Evolutionary conservation across 2,329 filamentous ascomycete species (phyloP), one percentile per base, ranked within the genome.

Genomic region (Aspergillus pseudoviridinutans): DNA sequence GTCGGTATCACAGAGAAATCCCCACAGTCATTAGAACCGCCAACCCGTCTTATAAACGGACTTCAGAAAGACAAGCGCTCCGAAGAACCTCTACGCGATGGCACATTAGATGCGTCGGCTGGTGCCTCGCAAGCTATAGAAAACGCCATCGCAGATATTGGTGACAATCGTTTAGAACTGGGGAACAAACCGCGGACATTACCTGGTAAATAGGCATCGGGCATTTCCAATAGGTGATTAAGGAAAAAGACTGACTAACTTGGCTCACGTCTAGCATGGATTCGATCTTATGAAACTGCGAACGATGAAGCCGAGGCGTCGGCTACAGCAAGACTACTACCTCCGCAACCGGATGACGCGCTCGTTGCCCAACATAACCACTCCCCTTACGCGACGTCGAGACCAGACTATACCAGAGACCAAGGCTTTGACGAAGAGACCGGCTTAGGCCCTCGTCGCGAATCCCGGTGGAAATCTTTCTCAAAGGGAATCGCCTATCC

Each of bases 391-490:
- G 59, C 65, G 27, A 68, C 66, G 25, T 66, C 67, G 17, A 65
- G 68, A 41, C 56, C 63, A 2, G 59, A 64, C n/a, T 58, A 58
- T 49, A 49, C 51, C 17, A 50, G 52, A 52, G 55, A 42, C 27
- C 54, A 54, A 38, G 51, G 49, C 32, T 38, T 56, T 28, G 63
- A 61, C 44, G 52, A 42, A 49, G 53, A 27, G 14, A 52, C 22
- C 17, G 51, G 27, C 7, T 27, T 55, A 41, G n/a, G 52, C 6
- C 58, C 56, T 8, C 54, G 58, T 24, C 74, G 74, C 38, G 73
- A 76, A 63, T 80, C 79, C 27, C 75, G 78, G 50, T 81, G 79
- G 79, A 73, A 71, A 50, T 71, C 74, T 4, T 81, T 80, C 60
- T 73, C 73, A 10, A 73, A 69, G 54, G 65, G 73, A 1, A 76